Evolutionary conservation across 2,329 filamentous ascomycete species (phyloP), one percentile per base, ranked within the genome.

Genomic region (Pyrenochaeta sp.): DNA sequence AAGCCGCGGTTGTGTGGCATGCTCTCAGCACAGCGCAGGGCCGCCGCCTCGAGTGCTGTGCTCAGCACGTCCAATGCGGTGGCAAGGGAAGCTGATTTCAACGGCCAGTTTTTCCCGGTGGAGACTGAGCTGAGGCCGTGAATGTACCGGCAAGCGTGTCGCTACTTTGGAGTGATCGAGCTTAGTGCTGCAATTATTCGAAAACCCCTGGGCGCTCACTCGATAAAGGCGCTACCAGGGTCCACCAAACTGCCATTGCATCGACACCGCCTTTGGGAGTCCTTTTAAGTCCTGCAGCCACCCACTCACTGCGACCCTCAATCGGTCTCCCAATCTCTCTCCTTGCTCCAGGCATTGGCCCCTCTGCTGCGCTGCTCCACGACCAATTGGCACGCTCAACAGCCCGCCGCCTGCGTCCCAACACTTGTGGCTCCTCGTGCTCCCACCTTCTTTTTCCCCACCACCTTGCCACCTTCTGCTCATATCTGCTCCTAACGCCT

Each of bases 251-350:
- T 48, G 53, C 48, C 45, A 36, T 44, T 32, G 26, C 50, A 24
- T 52, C 41, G 58, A 58, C 59, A 64, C 59, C 61, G 61, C 61
- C 59, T 50, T 41, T 28, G 22, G 11, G 15, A 18, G 28, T 23
- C 21, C 29, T 36, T 49, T 52, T 57, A 55, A 62, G 62, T 50
- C 58, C 50, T 52, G 42, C 51, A 10, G 15, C 28, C 24, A 44
- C 52, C 53, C 58, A 40, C 48, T 15, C 45, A 38, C 38, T 18
- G 28, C 35, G 35, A 23, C 38, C 32, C 38, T 29, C 35, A 27
- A n/a, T 32, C 20, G 28, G 28, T 52, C 34, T 34, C 13, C 29
- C 30, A 27, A 7, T 35, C 19, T 34, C 40, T 14, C 36, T 42
- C 30, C 26, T 27, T 46, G 29, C 32, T 28, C 19, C n/a, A 18